These are phyloP conservation scores for Athelia psychrophila DNA, from an alignment of 1,284 basidiomycete species.

Conservation along the genomic window DNA sequence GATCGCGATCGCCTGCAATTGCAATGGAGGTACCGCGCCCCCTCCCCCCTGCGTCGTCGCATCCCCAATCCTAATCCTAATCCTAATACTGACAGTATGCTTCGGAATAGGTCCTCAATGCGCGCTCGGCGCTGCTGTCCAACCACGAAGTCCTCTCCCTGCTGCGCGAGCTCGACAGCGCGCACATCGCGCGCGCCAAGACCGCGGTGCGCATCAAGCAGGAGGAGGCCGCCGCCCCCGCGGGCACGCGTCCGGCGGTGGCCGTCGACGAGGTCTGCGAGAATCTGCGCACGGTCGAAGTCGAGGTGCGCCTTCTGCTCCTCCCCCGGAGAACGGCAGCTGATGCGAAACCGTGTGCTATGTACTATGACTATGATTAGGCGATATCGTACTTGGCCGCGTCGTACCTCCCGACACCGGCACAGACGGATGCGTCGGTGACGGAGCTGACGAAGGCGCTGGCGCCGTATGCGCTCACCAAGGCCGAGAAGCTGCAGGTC, in stretches of 20 bases:
- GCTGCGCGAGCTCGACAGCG: conserved; percentile 73
- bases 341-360: too few species aligned
- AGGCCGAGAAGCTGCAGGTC: conserved; percentile 89
- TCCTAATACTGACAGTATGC: too few species aligned
- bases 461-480: conserved; percentile 73
- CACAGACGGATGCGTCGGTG: conserved; percentile 69
- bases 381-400: conserved; percentile 82
- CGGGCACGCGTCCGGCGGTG: conserved; percentile 29
- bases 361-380: too few species aligned
- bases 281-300: conserved; percentile 85
- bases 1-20: too few species aligned
- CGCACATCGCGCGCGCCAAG: conserved; percentile 65
- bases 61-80: too few species aligned
- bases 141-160: conserved; percentile 86
- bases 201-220: conserved; percentile 67
- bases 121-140: conserved; percentile 77
- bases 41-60: too few species aligned
- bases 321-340: too few species aligned
- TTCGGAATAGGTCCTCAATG: conserved; percentile 77
- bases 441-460: conserved; percentile 65
- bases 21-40: too few species aligned
- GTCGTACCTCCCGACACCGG: conserved; percentile 63
- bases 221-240: conserved; percentile 62
- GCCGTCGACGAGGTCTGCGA: conserved; percentile 61
- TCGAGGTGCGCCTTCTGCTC: conserved; percentile 60